Conservation (phyloP, 495 filamentous ascomycete species). For the Parathielavia appendiculata region DNA sequence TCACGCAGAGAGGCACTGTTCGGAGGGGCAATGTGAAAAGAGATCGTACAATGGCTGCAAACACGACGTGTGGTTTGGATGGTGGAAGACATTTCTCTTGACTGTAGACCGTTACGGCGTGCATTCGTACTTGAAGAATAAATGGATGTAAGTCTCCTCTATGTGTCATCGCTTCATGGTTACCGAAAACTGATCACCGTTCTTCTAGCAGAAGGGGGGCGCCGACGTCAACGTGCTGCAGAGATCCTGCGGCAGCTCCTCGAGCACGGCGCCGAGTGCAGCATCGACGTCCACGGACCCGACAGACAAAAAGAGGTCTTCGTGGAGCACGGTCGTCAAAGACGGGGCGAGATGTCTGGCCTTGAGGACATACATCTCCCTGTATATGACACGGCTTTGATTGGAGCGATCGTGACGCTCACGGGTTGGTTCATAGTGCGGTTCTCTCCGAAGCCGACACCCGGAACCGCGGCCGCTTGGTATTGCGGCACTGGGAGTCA, state of each 20-base stretch:
- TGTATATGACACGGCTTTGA: background rate
- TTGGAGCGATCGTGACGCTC: background rate
- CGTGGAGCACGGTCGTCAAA: background rate
- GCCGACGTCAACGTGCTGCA: no score
- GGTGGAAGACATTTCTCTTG: background rate
- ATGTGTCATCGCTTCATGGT: background rate
- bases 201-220: background rate
- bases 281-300: background rate
- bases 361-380: background rate
- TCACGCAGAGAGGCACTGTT: background rate
- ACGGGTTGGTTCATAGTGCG: background rate
- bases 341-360: background rate
- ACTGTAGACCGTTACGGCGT: background rate
- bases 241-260: no score
- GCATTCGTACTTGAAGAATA: background rate
- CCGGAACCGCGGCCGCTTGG: background rate
- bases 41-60: background rate
- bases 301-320: background rate
- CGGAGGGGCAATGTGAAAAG: background rate
- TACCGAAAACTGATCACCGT: background rate
- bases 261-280: no score
- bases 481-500: background rate
- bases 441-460: no score
- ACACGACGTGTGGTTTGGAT: background rate
- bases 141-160: background rate